phyloP scores from a whole-genome alignment of 257 asterid genomes.

The Hygrophila difformis region DNA sequence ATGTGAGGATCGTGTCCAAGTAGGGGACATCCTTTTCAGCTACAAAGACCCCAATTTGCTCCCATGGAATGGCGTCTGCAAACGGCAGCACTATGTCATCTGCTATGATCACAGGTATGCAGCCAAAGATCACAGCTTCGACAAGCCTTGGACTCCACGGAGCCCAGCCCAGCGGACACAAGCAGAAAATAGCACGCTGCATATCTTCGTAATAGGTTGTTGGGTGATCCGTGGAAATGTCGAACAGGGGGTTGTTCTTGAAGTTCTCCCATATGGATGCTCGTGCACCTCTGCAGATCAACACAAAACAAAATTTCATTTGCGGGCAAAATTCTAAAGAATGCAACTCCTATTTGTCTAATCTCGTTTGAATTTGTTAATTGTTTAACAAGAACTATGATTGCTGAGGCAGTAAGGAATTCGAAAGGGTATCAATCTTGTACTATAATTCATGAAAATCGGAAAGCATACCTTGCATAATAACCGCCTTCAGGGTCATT shows the following conservation, averaged over 20 bases:
- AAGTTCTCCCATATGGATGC: slow-evolving; percentile 90
- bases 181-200: slow-evolving; percentile 74
- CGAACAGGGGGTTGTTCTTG: slow-evolving; percentile 76
- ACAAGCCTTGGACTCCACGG: slow-evolving; percentile 89
- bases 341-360: too few relatives aligned
- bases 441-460: too few relatives aligned
- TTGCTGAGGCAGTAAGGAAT: too few relatives aligned
- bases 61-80: slow-evolving; percentile 58
- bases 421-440: too few relatives aligned
- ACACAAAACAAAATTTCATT: too few relatives aligned
- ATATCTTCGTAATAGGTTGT: slow-evolving; percentile 75
- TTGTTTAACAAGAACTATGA: too few relatives aligned
- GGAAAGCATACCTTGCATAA: slow-evolving; percentile 56
- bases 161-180: slow-evolving; percentile 92
- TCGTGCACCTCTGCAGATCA: slow-evolving; percentile 59
- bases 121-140: slow-evolving; percentile 78
- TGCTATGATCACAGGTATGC: slow-evolving; percentile 81
- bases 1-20: slow-evolving; percentile 45
- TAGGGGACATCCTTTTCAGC: slow-evolving; percentile 43
- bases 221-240: slow-evolving; percentile 80
- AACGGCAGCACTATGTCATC: slow-evolving; percentile 80
- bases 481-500: slow-evolving; percentile 89
- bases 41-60: slow-evolving; percentile 38
- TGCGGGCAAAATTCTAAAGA: too few relatives aligned
- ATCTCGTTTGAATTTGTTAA: too few relatives aligned